Evolutionary conservation across 2,329 filamentous ascomycete species (phyloP).

Genomic region (Fusarium sp.): DNA sequence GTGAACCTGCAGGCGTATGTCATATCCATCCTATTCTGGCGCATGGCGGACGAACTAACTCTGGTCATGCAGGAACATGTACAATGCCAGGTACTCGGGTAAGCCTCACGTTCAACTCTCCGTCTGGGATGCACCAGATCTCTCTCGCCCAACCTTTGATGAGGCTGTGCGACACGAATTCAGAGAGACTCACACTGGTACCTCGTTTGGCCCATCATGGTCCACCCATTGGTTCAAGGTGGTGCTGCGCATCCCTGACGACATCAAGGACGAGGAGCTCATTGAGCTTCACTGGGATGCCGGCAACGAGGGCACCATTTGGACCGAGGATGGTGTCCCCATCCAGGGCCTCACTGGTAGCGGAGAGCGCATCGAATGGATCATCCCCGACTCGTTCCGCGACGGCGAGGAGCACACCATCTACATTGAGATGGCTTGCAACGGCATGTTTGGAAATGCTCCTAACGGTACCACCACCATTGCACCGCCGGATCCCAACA

Average conservation of each 20-base stretch:
- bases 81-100: constrained; percentile 66
- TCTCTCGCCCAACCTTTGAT: constrained; percentile 85
- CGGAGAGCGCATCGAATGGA: constrained; percentile 91
- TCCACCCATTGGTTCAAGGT: constrained; percentile 98
- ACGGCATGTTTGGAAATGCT: constrained; percentile 97
- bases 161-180: constrained; percentile 84
- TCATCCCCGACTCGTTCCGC: constrained; percentile 83
- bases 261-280: constrained; percentile 79
- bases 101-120: constrained; percentile 83
- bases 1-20: constrained; percentile 79
- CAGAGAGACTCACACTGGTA: constrained; percentile 78
- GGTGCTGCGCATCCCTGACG: constrained; percentile 78
- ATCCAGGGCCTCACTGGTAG: constrained; percentile 92
- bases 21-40: background rate
- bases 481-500: constrained; percentile 88
- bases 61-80: constrained; percentile 49
- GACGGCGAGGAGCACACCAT: constrained; percentile 90
- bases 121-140: constrained; percentile 85
- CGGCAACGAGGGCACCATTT: constrained; percentile 93
- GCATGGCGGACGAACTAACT: constrained; percentile 16
- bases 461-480: constrained; percentile 82
- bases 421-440: constrained; percentile 99
- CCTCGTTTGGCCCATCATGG: constrained; percentile 93
- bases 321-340: constrained; percentile 89
- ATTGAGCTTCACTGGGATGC: constrained; percentile 98